Percentiles rank a stretch among this genome's conserved stretches.
Evolutionary conservation across 306 rosid species (phyloP).

Genomic region (Corylus americana): DNA sequence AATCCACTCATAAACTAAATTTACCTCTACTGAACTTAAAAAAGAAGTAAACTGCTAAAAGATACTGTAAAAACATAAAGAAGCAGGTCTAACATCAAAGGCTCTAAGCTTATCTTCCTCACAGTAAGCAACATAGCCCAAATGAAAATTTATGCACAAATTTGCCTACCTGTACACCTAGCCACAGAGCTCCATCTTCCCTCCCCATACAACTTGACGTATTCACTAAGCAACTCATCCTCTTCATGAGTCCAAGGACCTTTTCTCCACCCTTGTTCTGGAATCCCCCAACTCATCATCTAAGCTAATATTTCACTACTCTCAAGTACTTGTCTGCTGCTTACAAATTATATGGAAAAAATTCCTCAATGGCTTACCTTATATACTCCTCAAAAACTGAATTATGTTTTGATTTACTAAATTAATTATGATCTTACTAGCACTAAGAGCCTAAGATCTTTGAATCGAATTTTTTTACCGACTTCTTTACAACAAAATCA

Average conservation of each 20-base stretch:
- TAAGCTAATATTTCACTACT: slow-evolving; percentile 17
- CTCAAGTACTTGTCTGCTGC: neutral
- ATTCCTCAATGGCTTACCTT: slow-evolving; percentile 15
- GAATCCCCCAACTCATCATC: slow-evolving; percentile 26
- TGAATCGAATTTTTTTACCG: slow-evolving; percentile 25
- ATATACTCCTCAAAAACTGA: slow-evolving; percentile 9
- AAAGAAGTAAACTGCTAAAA: neutral
- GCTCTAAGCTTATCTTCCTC: neutral
- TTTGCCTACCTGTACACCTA: slow-evolving; percentile 43
- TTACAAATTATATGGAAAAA: slow-evolving; percentile 22
- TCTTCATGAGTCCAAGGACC: slow-evolving; percentile 83
- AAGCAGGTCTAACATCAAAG: neutral
- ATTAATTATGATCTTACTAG: neutral
- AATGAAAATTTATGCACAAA: neutral
- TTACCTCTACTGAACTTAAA: neutral
- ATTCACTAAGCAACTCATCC: slow-evolving; percentile 53
- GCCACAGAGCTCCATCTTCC: slow-evolving; percentile 66
- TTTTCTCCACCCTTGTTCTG: slow-evolving; percentile 55
- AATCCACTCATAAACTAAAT: neutral
- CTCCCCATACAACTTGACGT: slow-evolving; percentile 53
- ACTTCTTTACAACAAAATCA: slow-evolving; percentile 15
- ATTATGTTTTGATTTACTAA: neutral
- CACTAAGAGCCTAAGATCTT: slow-evolving; percentile 2
- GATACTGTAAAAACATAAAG: neutral
- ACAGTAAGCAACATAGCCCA: neutral